Conservation (phyloP, 495 filamentous ascomycete species). For the Annulohypoxylon stygium region DNA sequence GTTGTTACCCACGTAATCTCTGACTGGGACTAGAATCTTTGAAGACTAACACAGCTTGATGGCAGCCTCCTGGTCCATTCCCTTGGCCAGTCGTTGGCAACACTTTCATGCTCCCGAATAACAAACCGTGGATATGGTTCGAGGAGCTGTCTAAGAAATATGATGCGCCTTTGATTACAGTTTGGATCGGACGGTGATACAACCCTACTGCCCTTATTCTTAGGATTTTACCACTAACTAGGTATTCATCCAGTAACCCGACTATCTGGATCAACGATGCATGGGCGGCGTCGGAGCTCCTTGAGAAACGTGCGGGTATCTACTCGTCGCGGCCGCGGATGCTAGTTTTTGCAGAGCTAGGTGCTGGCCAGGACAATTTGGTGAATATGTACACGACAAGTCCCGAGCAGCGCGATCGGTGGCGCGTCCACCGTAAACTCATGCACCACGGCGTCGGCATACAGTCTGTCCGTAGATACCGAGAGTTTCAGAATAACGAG, state of each 20-base stretch:
- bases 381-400: conserved; percentile 67
- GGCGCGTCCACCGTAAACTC: conserved; percentile 72
- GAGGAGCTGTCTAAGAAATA: conserved; percentile 68
- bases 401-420: conserved; percentile 67
- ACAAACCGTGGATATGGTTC: conserved; percentile 75
- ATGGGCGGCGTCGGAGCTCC: conserved; percentile 67
- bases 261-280: conserved; percentile 77
- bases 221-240: neutral
- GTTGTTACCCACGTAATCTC: neutral
- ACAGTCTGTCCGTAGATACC: conserved; percentile 71
- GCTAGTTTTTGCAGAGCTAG: conserved; percentile 72
- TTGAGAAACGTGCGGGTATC: conserved; percentile 69
- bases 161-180: conserved; percentile 69
- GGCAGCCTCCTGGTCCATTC: conserved; percentile 70
- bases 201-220: conserved; percentile 4
- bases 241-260: conserved; percentile 59
- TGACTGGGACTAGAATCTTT: neutral
- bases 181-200: conserved; percentile 69
- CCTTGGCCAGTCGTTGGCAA: conserved; percentile 66
- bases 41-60: conserved; percentile 26
- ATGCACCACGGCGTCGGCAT: conserved; percentile 71
- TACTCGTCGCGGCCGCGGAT: conserved; percentile 67
- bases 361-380: conserved; percentile 68
- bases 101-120: conserved; percentile 69
- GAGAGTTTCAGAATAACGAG: conserved; percentile 72